Percentiles rank a stretch among this genome's conserved stretches.
Evolutionary conservation across 495 filamentous ascomycete species (phyloP).

Genomic region (Cryomyces minteri): DNA sequence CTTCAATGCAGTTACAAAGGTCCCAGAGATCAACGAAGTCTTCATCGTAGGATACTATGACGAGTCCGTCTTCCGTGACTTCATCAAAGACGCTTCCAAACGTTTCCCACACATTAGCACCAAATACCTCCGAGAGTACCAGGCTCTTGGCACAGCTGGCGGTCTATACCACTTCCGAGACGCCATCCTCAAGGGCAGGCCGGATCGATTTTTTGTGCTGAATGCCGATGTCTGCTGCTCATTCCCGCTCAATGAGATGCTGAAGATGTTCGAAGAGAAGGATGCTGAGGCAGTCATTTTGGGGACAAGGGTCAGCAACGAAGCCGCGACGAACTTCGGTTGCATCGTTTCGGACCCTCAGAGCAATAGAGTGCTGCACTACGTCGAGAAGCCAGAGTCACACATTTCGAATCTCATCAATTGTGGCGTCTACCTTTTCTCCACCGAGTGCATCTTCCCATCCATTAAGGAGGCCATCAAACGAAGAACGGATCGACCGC

Average conservation of each 20-base stretch:
- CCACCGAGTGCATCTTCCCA: constrained; percentile 89
- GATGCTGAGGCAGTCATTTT: constrained; percentile 96
- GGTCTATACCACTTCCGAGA: constrained; percentile 99
- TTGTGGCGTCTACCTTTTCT: constrained; percentile 96
- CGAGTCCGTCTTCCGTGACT: constrained; percentile 88
- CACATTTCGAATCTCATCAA: constrained; percentile 99
- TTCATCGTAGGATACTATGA: constrained; percentile 98
- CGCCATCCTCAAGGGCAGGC: constrained; percentile 90
- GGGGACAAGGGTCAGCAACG: constrained; percentile 80
- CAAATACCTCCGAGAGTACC: constrained; percentile 95
- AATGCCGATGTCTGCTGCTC: constrained; percentile 99
- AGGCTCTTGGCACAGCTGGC: constrained; percentile 86
- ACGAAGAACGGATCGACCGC: constrained; percentile 78
- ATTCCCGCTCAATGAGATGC: constrained; percentile 92
- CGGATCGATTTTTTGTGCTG: constrained; percentile 89
- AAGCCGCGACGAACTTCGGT: constrained; percentile 87
- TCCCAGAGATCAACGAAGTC: constrained; percentile 86
- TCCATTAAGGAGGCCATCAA: constrained; percentile 92
- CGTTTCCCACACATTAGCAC: constrained; percentile 82
- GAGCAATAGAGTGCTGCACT: constrained; percentile 92
- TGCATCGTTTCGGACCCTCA: constrained; percentile 94
- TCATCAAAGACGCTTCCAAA: constrained; percentile 75
- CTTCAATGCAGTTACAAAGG: constrained; percentile 78
- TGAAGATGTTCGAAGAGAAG: constrained; percentile 80
- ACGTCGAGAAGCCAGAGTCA: constrained; percentile 98